A percentile compares a stretch with the other conserved stretches of the same genome.
Conservation (phyloP, 768 basidiomycete species). For the Tricholoma matsutake region DNA sequence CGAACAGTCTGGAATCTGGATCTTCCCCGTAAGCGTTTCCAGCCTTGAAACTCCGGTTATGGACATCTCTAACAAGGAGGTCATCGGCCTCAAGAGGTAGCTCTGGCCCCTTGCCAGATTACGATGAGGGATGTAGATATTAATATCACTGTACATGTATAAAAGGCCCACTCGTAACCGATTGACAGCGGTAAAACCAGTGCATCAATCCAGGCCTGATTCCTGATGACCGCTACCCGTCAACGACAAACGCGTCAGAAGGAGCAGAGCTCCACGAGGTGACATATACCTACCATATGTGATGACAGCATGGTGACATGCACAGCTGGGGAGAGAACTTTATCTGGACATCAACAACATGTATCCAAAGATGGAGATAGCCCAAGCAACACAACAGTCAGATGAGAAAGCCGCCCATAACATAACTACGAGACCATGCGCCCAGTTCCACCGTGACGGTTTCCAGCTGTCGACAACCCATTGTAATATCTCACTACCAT, state of each 20-base stretch:
- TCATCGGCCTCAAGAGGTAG: too few species aligned
- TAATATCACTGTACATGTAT: too few species aligned
- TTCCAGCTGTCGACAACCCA: constrained; percentile 61
- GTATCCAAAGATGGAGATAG: constrained; percentile 1
- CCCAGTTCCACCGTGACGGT: constrained; percentile 82
- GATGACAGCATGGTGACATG: not conserved
- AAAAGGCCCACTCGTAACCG: too few species aligned
- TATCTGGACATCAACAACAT: not conserved
- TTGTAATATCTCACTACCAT: constrained; percentile 99
- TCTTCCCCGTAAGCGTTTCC: not conserved
- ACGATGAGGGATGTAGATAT: too few species aligned
- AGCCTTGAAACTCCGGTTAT: not conserved
- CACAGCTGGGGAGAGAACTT: not conserved
- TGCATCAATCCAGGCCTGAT: too few species aligned
- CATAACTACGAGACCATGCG: constrained; percentile 95
- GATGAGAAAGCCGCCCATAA: constrained; percentile 51
- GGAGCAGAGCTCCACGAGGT: not conserved
- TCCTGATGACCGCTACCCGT: too few species aligned
- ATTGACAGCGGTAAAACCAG: too few species aligned
- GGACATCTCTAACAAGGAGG: too few species aligned
- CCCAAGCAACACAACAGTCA: too few species aligned
- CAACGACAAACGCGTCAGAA: not conserved
- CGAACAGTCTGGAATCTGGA: too few species aligned
- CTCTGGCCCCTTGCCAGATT: too few species aligned
- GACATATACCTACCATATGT: not conserved